phyloP scores from a whole-genome alignment of 768 basidiomycete genomes.

The Podaxis mareebaensis region DNA sequence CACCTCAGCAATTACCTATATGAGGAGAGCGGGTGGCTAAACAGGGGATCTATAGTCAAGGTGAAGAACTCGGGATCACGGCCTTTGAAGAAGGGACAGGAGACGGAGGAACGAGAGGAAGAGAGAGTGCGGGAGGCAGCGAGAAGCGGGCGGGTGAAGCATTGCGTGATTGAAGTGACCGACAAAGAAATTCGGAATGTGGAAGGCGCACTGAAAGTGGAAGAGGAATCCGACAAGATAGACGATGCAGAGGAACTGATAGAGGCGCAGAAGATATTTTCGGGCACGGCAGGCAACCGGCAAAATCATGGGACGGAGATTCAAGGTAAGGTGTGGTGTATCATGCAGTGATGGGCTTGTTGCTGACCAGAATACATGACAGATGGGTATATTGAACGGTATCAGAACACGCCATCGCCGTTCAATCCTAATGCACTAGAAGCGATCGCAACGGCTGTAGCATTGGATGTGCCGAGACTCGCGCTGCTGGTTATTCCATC shows the following conservation, averaged over 20 bases:
- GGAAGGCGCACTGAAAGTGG: constrained; percentile 37
- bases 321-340: constrained; percentile 9
- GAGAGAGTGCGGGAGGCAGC: constrained; percentile 18
- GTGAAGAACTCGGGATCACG: constrained; percentile 24
- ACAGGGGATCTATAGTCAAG: constrained; percentile 41
- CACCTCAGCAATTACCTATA: constrained; percentile 55
- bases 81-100: constrained; percentile 15
- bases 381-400: constrained; percentile 22
- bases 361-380: constrained; percentile 10
- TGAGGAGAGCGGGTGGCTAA: constrained; percentile 60
- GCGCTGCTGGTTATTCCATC: constrained; percentile 72
- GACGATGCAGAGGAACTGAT: not conserved
- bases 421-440: constrained; percentile 61
- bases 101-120: constrained; percentile 6
- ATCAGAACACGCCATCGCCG: constrained; percentile 46
- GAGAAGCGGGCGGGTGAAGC: constrained; percentile 24
- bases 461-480: constrained; percentile 67
- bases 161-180: constrained; percentile 65
- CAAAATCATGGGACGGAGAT: constrained; percentile 4
- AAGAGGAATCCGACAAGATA: constrained; percentile 18
- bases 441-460: constrained; percentile 69
- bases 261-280: constrained; percentile 14
- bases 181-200: constrained; percentile 59
- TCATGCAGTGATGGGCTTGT: not conserved
- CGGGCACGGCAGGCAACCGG: constrained; percentile 4